These are phyloP conservation scores for Rhizopogon vesiculosus DNA, from an alignment of 768 basidiomycete genomes.

Conservation along the genomic window DNA sequence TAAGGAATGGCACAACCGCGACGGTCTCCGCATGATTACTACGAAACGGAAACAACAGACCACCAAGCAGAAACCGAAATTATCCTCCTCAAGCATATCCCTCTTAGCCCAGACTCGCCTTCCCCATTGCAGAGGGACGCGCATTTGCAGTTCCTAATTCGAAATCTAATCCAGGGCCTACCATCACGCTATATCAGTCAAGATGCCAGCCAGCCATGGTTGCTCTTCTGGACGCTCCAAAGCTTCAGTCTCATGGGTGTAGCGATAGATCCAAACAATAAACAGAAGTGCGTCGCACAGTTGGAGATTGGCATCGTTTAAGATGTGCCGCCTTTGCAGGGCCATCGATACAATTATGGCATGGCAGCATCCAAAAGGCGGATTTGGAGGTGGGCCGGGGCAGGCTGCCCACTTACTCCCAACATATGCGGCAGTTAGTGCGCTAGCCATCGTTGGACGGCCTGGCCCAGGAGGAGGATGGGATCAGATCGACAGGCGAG, in stretches of 20 bases:
- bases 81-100: slow-evolving; percentile 51
- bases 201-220: slow-evolving; percentile 95
- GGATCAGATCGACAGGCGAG: slow-evolving; percentile 81
- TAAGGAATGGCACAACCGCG: slow-evolving; percentile 17
- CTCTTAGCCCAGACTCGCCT: slow-evolving; percentile 22
- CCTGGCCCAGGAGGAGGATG: slow-evolving; percentile 75
- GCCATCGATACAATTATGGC: slow-evolving; percentile 75
- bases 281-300: slow-evolving; percentile 56
- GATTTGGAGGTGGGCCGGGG: slow-evolving; percentile 89
- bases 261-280: slow-evolving; percentile 70
- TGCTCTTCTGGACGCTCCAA: slow-evolving; percentile 91
- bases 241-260: slow-evolving; percentile 77
- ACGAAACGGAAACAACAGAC: slow-evolving; percentile 58
- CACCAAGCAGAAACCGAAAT: slow-evolving; percentile 65
- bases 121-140: slow-evolving; percentile 51
- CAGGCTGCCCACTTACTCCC: slow-evolving; percentile 86
- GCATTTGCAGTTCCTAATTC: slow-evolving; percentile 74
- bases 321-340: slow-evolving; percentile 31
- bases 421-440: slow-evolving; percentile 83
- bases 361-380: slow-evolving; percentile 83
- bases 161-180: slow-evolving; percentile 74
- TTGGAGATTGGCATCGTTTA: neutral
- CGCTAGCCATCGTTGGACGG: slow-evolving; percentile 77
- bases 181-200: slow-evolving; percentile 76
- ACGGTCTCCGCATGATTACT: slow-evolving; percentile 49